phyloP scores from a whole-genome alignment of 176 grass and related monocot species.

The Musa acuminata region DNA sequence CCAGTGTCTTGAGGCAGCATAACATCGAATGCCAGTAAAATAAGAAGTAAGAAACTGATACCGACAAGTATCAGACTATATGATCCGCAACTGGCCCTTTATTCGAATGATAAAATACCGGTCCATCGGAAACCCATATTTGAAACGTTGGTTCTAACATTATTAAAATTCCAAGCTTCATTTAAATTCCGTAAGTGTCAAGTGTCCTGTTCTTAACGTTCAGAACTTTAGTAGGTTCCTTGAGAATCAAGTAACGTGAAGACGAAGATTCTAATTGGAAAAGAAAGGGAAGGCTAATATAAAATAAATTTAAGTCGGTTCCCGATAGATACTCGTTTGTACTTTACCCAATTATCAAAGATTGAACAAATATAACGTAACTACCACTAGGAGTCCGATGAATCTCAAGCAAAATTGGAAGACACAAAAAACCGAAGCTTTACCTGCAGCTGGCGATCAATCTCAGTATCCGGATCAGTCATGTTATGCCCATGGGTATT shows the following conservation, averaged over 20 bases:
- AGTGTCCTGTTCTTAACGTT: background rate
- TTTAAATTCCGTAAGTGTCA: background rate
- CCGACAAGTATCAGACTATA: no score
- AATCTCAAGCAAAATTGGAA: background rate
- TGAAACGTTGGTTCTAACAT: background rate
- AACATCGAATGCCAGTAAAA: no score
- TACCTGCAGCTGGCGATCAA: constrained; percentile 81
- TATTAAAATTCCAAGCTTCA: background rate
- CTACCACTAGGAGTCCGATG: no score
- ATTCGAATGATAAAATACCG: no score
- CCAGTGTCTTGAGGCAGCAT: no score
- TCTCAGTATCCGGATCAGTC: constrained; percentile 86
- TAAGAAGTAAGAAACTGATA: no score
- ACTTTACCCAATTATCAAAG: background rate
- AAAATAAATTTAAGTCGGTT: background rate
- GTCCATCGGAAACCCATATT: no score
- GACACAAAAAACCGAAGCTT: background rate
- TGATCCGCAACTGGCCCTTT: no score
- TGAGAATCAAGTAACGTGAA: background rate
- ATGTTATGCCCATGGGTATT: constrained; percentile 91
- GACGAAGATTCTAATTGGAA: background rate
- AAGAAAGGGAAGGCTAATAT: background rate
- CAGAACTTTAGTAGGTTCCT: background rate
- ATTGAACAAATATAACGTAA: no score
- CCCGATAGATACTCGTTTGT: background rate